Base-by-base conservation (phyloP, 169 alveolate genomes). In the Fabrea salina region DNA sequence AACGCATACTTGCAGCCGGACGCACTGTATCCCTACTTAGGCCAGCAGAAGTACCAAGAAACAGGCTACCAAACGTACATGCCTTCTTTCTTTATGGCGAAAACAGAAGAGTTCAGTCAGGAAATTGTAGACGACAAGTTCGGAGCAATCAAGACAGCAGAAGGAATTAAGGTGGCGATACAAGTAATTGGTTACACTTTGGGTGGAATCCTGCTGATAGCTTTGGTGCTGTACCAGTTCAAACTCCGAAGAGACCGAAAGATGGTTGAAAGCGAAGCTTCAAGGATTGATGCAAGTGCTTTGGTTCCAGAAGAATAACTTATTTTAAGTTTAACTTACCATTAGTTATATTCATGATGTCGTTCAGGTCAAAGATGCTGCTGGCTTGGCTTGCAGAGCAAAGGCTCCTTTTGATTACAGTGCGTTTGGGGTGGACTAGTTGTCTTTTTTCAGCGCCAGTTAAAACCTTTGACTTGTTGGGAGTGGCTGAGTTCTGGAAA, bases 41-140 rank as follows among this genome's bases (percentile, higher is more conserved):
- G 51, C 3, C 32, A 22, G 30, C 41, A 19, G 0, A 47, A 7
- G 6, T 13, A 47, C 19, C 32, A 50, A 13, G 27, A 41, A 8
- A 30, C 25, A 19, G 79, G 79, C 5, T 70, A 70, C 27, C 16
- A n/a, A n/a, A 70, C 79, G 13, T 70, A 44, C 49, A 13, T 47
- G 49, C 79, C 79, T 1, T 27, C 49, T 16, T 43, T 44, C 2
- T 44, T 22, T 7, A 32, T 37, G 0, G 13, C 19, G 0, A 70
- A 37, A 50, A 70, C 0, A 19, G 19, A 4, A 30, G 41, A 27
- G 19, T 13, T 70, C 25, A 43, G 67, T 6, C 50, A 70, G 39
- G 33, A 47, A 5, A 16, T 19, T 70, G 67, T 25, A 47, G 66
- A 70, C 25, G 32, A 70, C 2, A 13, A 70, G 30, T 70, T 47